These are phyloP conservation scores for Coelastrella sp. DNA, from an alignment of 139 green algal genomes.

Conservation along the genomic window DNA sequence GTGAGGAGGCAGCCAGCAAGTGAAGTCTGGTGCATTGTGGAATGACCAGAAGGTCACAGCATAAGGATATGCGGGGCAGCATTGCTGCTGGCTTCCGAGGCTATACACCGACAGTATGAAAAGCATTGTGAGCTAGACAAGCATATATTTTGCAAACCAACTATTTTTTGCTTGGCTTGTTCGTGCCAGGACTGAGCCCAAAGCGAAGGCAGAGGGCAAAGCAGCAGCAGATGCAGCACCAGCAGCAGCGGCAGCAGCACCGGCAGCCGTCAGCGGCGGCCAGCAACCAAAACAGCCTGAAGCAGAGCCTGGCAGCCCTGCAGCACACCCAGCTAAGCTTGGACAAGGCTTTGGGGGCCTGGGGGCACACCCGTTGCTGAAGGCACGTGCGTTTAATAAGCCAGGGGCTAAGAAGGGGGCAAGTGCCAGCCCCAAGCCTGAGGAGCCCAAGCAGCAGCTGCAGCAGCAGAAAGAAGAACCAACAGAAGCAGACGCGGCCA, in stretches of 20 bases:
- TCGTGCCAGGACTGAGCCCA: not conserved
- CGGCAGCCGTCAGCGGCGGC: constrained; percentile 10
- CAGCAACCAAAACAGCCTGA: constrained; percentile 12
- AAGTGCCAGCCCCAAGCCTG: constrained; percentile 23
- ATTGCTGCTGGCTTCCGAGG: not conserved
- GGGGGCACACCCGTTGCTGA: constrained; percentile 18
- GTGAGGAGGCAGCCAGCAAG: no score
- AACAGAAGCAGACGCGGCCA: not conserved
- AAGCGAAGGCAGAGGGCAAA: constrained; percentile 20
- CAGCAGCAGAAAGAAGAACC: constrained; percentile 7
- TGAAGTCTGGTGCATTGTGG: no score
- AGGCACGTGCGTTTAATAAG: not conserved
- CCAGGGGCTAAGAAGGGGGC: constrained; percentile 18
- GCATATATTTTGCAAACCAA: no score
- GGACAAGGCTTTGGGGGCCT: constrained; percentile 20
- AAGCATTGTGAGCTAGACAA: no score
- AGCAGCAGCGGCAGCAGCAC: constrained; percentile 23
- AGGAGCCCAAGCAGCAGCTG: constrained; percentile 6
- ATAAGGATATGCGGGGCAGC: not conserved
- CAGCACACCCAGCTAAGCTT: constrained; percentile 11
- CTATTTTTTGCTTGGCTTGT: no score
- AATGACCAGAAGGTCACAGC: no score
- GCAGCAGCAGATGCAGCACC: constrained; percentile 18
- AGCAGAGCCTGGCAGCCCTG: constrained; percentile 17
- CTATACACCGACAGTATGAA: no score